phyloP scores from a whole-genome alignment of 2,329 filamentous ascomycete genomes.

The Atkinsonella hypoxylon region DNA sequence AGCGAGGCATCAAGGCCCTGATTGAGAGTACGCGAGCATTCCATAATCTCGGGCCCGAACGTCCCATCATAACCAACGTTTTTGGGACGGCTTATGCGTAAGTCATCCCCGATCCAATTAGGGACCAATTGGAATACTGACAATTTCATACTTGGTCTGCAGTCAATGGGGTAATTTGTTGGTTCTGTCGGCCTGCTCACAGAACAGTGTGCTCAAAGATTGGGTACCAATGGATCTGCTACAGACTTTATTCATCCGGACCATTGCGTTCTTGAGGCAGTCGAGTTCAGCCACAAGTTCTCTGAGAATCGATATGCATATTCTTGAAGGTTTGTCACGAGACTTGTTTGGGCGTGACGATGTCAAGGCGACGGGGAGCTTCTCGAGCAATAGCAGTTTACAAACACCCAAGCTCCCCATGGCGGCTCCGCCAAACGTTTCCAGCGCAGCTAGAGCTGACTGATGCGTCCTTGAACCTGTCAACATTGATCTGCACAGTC shows the following conservation, averaged over 20 bases:
- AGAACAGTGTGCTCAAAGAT: constrained; percentile 47
- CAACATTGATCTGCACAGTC: too few relatives aligned
- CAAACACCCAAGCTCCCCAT: constrained; percentile 12
- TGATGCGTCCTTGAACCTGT: too few relatives aligned
- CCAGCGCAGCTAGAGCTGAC: neutral
- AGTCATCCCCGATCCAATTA: constrained; percentile 27
- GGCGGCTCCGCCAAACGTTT: constrained; percentile 8
- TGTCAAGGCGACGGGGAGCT: constrained; percentile 24
- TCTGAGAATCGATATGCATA: constrained; percentile 59
- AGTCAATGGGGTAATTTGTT: constrained; percentile 97
- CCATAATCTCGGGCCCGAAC: constrained; percentile 46
- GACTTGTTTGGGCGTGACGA: constrained; percentile 27
- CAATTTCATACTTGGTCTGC: neutral
- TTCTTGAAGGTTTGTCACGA: constrained; percentile 48
- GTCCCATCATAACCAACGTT: constrained; percentile 85
- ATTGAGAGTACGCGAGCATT: constrained; percentile 81
- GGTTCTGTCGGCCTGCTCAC: constrained; percentile 73
- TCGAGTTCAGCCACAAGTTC: constrained; percentile 64
- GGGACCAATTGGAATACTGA: neutral
- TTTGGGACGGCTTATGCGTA: constrained; percentile 95
- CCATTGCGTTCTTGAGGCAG: constrained; percentile 62
- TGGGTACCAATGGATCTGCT: constrained; percentile 47
- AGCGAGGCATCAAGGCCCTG: constrained; percentile 57
- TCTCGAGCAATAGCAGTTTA: constrained; percentile 27
- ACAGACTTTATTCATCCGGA: constrained; percentile 52